Conservation (phyloP, 257 asterid species). For the Plectranthus barbatus region DNA sequence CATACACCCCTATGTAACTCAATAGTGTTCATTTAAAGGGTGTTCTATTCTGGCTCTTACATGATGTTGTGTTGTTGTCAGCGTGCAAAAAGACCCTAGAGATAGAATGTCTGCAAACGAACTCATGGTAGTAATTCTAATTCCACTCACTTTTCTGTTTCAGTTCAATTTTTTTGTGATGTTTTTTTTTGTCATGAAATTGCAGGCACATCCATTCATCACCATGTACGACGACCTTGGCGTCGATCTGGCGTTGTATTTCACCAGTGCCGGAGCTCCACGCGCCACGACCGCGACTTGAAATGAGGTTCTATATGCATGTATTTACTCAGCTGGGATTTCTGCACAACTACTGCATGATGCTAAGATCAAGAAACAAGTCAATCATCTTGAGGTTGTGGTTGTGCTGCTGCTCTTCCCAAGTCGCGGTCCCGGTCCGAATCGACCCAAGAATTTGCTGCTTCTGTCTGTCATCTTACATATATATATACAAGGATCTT, state of each 20-base stretch:
- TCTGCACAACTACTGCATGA: too few relatives aligned
- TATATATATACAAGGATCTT: not conserved
- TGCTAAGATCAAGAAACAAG: not conserved
- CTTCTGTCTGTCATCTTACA: too few relatives aligned
- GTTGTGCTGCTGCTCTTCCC: not conserved
- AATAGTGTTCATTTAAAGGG: too few relatives aligned
- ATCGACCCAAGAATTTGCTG: not conserved
- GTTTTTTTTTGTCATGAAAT: slow-evolving; percentile 12
- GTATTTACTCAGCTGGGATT: too few relatives aligned
- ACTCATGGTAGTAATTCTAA: slow-evolving; percentile 90
- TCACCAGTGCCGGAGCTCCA: slow-evolving; percentile 70
- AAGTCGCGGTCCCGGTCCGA: too few relatives aligned
- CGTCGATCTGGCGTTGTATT: slow-evolving; percentile 68
- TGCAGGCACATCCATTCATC: slow-evolving; percentile 87
- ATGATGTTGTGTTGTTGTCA: slow-evolving; percentile 25
- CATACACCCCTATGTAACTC: not conserved
- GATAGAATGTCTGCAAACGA: slow-evolving; percentile 79
- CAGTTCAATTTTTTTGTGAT: not conserved
- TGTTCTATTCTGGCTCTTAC: not conserved
- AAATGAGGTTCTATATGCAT: slow-evolving; percentile 14
- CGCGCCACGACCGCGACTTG: slow-evolving; percentile 44
- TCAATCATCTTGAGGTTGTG: not conserved
- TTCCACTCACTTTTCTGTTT: not conserved
- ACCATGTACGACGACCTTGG: slow-evolving; percentile 51
- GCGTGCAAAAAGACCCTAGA: slow-evolving; percentile 87